A percentile compares a stretch with the other conserved stretches of the same genome.
Conservation (phyloP, 2,329 filamentous ascomycete species). For the Diaporthe citrichinensis region DNA sequence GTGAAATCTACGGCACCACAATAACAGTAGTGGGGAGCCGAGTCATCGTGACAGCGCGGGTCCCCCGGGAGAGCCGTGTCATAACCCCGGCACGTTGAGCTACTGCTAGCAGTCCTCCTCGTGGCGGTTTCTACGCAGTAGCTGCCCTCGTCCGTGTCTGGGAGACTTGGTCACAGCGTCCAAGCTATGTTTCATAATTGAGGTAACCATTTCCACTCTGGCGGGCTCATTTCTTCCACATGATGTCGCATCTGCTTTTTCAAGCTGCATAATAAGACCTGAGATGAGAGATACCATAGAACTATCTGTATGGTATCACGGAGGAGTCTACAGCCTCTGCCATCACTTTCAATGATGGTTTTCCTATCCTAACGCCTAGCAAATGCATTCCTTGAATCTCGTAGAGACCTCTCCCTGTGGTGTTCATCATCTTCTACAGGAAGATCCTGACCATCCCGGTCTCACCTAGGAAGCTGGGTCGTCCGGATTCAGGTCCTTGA, state of each 20-base stretch:
- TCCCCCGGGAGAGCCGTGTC: constrained; percentile 26
- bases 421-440: not conserved
- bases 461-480: not conserved
- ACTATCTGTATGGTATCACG: not conserved
- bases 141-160: not conserved
- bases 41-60: constrained; percentile 11
- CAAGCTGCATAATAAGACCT: not conserved
- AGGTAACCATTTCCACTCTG: not conserved
- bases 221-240: constrained; percentile 23
- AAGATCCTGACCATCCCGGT: not conserved
- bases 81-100: constrained; percentile 6
- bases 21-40: not conserved
- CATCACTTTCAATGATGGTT: not conserved
- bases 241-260: constrained; percentile 1
- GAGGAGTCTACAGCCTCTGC: not conserved
- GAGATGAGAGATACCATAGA: not conserved
- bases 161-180: constrained; percentile 2
- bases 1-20: not conserved
- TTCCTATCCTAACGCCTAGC: constrained; percentile 18
- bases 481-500: not conserved
- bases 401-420: not conserved
- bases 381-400: constrained; percentile 10
- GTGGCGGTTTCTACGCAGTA: not conserved
- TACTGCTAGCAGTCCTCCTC: not conserved
- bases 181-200: constrained; percentile 31